Conservation (phyloP, 2,329 filamentous ascomycete genomes). For the Ceratocystis papillata region DNA sequence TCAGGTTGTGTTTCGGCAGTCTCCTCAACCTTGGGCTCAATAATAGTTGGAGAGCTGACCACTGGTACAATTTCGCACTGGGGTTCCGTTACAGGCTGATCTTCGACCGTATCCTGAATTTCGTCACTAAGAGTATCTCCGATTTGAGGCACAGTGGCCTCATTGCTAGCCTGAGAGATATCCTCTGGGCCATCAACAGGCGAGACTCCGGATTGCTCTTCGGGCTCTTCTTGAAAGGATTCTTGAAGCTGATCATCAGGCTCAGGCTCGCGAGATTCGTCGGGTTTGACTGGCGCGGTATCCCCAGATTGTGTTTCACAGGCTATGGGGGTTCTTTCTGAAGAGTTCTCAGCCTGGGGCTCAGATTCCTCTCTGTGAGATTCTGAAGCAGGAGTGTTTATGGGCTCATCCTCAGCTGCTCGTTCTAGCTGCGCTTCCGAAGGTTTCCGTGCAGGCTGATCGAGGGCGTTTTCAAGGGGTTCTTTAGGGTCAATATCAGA, state of each 20-base stretch:
- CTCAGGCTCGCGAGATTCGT: background rate
- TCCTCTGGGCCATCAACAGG: background rate
- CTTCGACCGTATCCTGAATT: background rate
- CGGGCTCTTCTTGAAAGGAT: background rate
- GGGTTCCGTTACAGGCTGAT: background rate
- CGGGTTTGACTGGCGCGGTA: background rate
- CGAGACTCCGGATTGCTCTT: background rate
- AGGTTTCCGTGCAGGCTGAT: background rate
- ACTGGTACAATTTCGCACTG: background rate
- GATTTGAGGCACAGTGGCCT: background rate
- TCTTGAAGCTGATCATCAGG: background rate
- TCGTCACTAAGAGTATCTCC: background rate
- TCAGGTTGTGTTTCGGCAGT: background rate
- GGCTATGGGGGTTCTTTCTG: background rate
- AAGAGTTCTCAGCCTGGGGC: background rate
- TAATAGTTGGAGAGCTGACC: background rate
- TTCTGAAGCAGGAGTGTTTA: background rate
- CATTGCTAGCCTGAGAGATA: background rate
- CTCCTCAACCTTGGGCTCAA: background rate
- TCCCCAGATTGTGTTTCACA: background rate
- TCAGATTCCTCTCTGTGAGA: background rate
- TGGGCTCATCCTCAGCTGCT: background rate
- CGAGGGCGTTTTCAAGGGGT: background rate
- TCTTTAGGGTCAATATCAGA: constrained; percentile 13
- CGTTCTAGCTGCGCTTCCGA: background rate